These are phyloP conservation scores for Rhodamnia rubescens DNA, from an alignment of 345 rosid species.

Conservation along the genomic window DNA sequence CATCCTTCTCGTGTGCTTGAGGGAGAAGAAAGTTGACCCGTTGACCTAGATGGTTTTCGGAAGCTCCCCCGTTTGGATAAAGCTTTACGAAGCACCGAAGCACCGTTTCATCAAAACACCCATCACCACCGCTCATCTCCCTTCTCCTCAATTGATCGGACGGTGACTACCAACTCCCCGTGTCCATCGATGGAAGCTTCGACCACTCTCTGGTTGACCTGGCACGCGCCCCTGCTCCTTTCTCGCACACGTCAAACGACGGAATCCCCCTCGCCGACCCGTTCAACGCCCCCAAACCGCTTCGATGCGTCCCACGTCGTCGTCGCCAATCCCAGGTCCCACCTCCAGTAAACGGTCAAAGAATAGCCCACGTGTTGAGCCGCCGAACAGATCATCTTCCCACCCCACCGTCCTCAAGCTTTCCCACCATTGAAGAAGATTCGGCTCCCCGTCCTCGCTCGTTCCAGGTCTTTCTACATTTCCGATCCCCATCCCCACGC, in stretches of 20 bases:
- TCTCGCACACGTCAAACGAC: not conserved
- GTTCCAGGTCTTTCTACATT: not conserved
- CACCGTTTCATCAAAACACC: not conserved
- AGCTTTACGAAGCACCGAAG: not conserved
- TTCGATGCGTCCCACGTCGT: not conserved
- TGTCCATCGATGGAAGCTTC: not conserved
- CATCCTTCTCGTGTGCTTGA: not conserved
- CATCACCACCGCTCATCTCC: not conserved
- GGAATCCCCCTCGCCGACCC: not conserved
- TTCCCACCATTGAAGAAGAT: not conserved
- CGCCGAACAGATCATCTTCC: not conserved
- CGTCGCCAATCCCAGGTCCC: not conserved
- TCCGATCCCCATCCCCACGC: not conserved
- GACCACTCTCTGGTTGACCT: not conserved
- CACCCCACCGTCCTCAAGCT: not conserved
- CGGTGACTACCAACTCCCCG: not conserved
- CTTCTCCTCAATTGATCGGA: not conserved
- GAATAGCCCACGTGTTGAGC: not conserved
- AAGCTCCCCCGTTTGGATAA: not conserved
- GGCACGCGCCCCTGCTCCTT: not conserved
- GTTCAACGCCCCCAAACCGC: not conserved
- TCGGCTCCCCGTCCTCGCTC: not conserved
- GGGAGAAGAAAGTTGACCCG: not conserved
- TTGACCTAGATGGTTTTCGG: not conserved
- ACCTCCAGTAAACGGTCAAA: not conserved